Evolutionary conservation across 2,329 filamentous ascomycete species (phyloP), one percentile per base, ranked within the genome.

Genomic region (Hypoxylon sp.): DNA sequence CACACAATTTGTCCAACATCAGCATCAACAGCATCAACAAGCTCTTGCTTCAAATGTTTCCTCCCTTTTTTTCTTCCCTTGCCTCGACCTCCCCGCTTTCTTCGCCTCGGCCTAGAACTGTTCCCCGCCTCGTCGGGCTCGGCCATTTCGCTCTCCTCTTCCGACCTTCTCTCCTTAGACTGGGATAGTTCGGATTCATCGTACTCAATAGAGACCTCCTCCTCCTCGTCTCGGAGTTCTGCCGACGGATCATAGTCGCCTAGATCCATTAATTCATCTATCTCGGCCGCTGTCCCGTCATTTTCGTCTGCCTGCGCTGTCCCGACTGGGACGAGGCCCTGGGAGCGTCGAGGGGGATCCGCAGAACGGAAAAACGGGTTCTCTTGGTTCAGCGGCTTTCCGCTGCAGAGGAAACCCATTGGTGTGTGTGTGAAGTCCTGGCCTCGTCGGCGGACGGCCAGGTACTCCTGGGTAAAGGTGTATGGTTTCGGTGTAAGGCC

Each of bases 351-450:
- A 4, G 29, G 15, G 3, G 55, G 20, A 10, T 64, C 57, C 8
- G 24, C 54, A 10, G 42, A 27, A 15, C 61, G 62, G 67, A 88
- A 87, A 71, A 87, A 87, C 0, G 79, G 72, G 48, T 86, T 83
- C 10, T 74, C 74, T 3, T 70, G 66, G 0, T 71, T 71, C 0
- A 88, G 72, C 0, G 72, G 67, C 57, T 82, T 83, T 10, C 83
- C 81, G 10, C 81, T 80, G 2, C 79, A 80, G 3, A 87, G 53
- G 63, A 81, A 83, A 0, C 83, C 84, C 78, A 87, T 85, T 0
- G 85, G 85, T 0, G 83, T 86, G 18, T 86, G 81, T 8, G 77
- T 69, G 52, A 86, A 81, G 55, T 87, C 84, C 56, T 86, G 83
- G 0, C 82, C 82, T n/a, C 80, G 80, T 1, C 84, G 79, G 0